Conservation (phyloP, 345 rosid genomes). For the Salix brachista region DNA sequence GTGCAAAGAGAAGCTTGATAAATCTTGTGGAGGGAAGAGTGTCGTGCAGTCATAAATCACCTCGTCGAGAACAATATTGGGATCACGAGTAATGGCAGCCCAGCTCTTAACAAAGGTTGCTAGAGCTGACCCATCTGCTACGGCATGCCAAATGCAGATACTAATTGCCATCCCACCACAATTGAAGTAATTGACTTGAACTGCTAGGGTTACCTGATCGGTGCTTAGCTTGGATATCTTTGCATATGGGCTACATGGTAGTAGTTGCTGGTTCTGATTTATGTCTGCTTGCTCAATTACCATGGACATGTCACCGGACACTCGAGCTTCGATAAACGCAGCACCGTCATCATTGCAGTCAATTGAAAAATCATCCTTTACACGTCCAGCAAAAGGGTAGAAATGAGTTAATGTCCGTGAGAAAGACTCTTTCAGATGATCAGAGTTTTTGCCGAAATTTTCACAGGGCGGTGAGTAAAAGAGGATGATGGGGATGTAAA, state of each 20-base stretch:
- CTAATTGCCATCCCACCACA: constrained; percentile 19
- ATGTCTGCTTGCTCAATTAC: background rate
- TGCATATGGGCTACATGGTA: background rate
- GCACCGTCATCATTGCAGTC: constrained; percentile 15
- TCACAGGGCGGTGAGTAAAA: background rate
- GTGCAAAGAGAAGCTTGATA: background rate
- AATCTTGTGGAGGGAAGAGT: constrained; percentile 23
- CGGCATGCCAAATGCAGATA: constrained; percentile 13
- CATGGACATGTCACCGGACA: background rate
- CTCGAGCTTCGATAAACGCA: background rate
- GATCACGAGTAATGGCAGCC: background rate
- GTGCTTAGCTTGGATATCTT: background rate
- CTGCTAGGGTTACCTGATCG: background rate
- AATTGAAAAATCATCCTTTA: background rate
- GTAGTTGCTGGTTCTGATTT: background rate
- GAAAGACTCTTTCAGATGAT: constrained; percentile 7
- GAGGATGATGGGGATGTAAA: constrained; percentile 3
- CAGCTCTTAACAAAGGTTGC: constrained; percentile 8
- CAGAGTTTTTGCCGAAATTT: background rate
- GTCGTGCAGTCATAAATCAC: constrained; percentile 17
- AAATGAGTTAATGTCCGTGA: background rate
- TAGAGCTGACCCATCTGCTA: constrained; percentile 12
- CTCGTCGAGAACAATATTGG: background rate
- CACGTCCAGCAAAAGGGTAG: constrained; percentile 10
- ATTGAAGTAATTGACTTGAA: constrained; percentile 14